Evolutionary conservation across 805 yeast genomes (phyloP), one percentile per base, ranked within the genome.

Genomic region (Candida maesae): DNA sequence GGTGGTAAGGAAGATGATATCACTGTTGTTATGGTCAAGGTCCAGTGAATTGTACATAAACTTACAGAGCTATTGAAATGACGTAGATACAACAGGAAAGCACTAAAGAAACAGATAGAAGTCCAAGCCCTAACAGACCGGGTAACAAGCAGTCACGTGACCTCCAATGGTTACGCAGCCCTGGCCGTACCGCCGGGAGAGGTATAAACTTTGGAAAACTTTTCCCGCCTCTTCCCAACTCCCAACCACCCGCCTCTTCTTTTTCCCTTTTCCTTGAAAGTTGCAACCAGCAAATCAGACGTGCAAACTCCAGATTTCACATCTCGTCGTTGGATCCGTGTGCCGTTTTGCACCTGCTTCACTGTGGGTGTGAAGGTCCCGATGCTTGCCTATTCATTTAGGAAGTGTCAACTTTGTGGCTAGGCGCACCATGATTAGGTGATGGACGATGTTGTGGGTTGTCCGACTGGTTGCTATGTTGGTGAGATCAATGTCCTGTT

Each of bases 1-100:
- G 98, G 99, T 25, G 99, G 99, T 12, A 91, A 91, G 65, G 95
- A 89, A 34, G 99, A 91, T 64, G 99, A 91, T 63, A 84, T 93
- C 28, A 88, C 98, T 1, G 77, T 84, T 14, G 83, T 90, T 2
- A 71, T 86, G 55, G 79, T 88, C 33, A 74, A 77, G 55, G 52
- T 44, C 31, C 23, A 39, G 35, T 53, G 21, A 36, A 15, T 8
- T 17, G 24, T 21, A n/a, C n/a, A n/a, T n/a, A n/a, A n/a, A n/a
- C n/a, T n/a, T n/a, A n/a, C n/a, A n/a, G n/a, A n/a, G n/a, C n/a
- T n/a, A n/a, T n/a, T n/a, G n/a, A n/a, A n/a, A n/a, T n/a, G n/a
- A n/a, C n/a, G n/a, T n/a, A n/a, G n/a, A n/a, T n/a, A n/a, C n/a
- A n/a, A n/a, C n/a, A n/a, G n/a, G n/a, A n/a, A n/a, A n/a, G n/a